A percentile compares a stretch with the other conserved stretches of the same genome.
These are phyloP conservation scores for Drosera spatulata DNA, from an alignment of 179 eudicot species.

Conservation along the genomic window DNA sequence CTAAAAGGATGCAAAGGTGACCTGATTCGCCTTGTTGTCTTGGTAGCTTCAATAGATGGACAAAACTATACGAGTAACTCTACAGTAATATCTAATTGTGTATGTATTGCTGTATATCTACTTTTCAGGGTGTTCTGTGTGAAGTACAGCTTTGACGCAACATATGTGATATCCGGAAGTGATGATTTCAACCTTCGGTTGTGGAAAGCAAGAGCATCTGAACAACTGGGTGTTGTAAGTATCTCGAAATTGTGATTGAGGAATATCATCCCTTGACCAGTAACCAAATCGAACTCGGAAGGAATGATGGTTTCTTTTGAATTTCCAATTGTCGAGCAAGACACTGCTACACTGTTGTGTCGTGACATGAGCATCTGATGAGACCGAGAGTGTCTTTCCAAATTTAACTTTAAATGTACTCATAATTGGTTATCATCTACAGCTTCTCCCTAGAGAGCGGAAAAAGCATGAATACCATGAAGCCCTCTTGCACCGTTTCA, in stretches of 20 bases:
- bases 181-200: constrained; percentile 92
- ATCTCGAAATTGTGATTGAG: neutral
- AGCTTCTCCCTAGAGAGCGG: constrained; percentile 89
- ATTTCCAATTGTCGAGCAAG: neutral
- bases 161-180: constrained; percentile 88
- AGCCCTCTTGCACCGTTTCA: constrained; percentile 74
- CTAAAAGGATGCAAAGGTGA: constrained; percentile 99
- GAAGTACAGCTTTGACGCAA: constrained; percentile 74
- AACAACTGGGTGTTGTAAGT: constrained; percentile 92
- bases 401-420: neutral
- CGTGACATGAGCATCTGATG: neutral
- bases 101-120: constrained; percentile 1
- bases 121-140: constrained; percentile 74
- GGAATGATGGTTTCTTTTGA: neutral
- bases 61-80: neutral
- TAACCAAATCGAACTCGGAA: neutral
- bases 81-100: neutral
- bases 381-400: neutral
- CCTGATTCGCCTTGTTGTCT: neutral
- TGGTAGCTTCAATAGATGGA: neutral
- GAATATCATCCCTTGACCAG: neutral
- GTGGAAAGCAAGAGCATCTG: constrained; percentile 98
- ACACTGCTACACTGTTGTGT: neutral
- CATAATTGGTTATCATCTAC: constrained; percentile 17
- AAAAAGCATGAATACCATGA: constrained; percentile 74